A percentile compares a stretch with the other conserved stretches of the same genome.
Conservation (phyloP, 352 stramenopile genomes). For the Phytophthora tubulina region DNA sequence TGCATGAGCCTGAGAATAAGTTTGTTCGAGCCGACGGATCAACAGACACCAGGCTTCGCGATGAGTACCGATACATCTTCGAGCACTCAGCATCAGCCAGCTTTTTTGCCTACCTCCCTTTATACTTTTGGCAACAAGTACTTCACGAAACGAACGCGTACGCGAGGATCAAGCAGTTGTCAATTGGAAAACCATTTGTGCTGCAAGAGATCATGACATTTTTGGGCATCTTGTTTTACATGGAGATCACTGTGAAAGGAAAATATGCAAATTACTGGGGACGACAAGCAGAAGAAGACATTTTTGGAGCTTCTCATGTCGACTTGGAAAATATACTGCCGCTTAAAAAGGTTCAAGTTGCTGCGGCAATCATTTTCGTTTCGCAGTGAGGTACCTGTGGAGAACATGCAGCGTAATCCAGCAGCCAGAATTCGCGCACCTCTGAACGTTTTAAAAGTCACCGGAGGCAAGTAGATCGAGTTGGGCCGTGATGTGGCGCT, state of each 20-base stretch:
- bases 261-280: too few relatives aligned
- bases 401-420: not conserved
- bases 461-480: constrained; percentile 28
- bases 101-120: not conserved
- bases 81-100: not conserved
- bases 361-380: not conserved
- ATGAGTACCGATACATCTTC: not conserved
- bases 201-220: not conserved
- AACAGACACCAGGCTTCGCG: not conserved
- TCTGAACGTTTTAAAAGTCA: constrained; percentile 40
- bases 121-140: not conserved
- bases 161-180: not conserved
- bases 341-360: not conserved
- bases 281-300: not conserved
- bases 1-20: not conserved
- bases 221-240: not conserved
- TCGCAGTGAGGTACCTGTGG: not conserved
- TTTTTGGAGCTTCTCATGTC: not conserved
- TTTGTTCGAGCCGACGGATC: not conserved
- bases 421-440: not conserved
- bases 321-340: not conserved
- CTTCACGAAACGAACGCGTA: not conserved
- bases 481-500: constrained; percentile 27
- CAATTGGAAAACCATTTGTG: not conserved
- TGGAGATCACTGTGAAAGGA: too few relatives aligned